Evolutionary conservation across 176 grass and related monocot species (phyloP), one percentile per base, ranked within the genome.

Genomic region (Tillandsia fasciculata): DNA sequence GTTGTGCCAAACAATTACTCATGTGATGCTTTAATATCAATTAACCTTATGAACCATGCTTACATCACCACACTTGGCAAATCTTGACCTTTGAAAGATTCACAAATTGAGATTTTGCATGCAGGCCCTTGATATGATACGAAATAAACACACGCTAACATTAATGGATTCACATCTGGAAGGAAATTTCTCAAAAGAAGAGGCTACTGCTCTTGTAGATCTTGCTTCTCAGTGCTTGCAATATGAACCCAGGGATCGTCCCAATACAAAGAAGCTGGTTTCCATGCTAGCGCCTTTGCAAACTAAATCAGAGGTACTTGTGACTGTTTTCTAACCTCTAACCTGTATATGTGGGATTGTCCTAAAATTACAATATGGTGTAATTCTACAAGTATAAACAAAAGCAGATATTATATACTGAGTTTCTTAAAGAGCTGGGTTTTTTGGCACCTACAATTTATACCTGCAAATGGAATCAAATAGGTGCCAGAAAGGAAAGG

Each of bases 161-260:
- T 51, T 99, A 53, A 88, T 99, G 95, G 95, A 99, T 72, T 99
- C 95, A 65, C 95, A 99, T 90, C 67, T 99, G 79, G 95, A 99
- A 58, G 95, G 90, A 24, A 94, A 94, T 17, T 99, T 94, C 76
- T 88, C 95, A 17, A 88, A 80, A 3, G 87, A 99, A 74, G 87
- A 94, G 78, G 95, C 95, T 4, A 86, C 87, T 9, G 49, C 87
- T 49, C 64, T 94, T 33, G 90, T 99, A 8, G 84, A 94, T 73
- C 86, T 99, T 59, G 95, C 85, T 59, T 90, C 87, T 74, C 82
- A 90, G 49, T 99, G 95, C 63, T 77, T 99, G 51, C 82, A 88
- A 47, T 94, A 99, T 72, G 95, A 99, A 79, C 84, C 95, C 74
- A 85, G 95, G 82, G 95, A 99, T 17, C 90, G 95, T n/a, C 84